Percentiles rank a stretch among this genome's conserved stretches.
phyloP scores from a whole-genome alignment of 139 green algal genomes.

The Ettlia oleoabundans region DNA sequence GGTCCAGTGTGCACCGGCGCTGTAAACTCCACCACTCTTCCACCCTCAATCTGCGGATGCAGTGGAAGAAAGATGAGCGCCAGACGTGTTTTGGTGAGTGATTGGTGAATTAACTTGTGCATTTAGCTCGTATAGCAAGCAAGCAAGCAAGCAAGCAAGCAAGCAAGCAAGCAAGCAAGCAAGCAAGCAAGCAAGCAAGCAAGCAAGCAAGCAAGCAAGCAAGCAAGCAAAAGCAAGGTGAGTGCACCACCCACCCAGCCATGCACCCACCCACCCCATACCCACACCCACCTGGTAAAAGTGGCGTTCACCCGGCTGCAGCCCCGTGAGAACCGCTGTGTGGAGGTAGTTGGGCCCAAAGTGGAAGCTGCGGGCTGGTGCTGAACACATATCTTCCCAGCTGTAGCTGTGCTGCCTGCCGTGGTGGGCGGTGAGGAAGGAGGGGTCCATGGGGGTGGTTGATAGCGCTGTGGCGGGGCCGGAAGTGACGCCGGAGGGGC shows the following conservation, averaged over 20 bases:
- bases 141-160: no score
- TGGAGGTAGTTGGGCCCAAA: slow-evolving; percentile 50
- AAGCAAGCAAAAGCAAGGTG: no score
- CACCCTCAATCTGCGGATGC: slow-evolving; percentile 11
- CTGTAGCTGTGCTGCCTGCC: slow-evolving; percentile 32
- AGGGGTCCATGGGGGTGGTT: neutral
- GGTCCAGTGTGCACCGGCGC: slow-evolving; percentile 29
- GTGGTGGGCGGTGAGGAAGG: slow-evolving; percentile 1
- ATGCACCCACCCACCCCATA: no score
- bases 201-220: no score
- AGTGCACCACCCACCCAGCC: no score
- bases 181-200: no score
- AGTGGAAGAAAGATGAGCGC: no score
- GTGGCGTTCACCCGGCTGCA: slow-evolving; percentile 51
- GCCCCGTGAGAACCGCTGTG: slow-evolving; percentile 45
- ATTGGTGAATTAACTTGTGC: no score
- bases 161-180: no score
- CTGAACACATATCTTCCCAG: slow-evolving; percentile 58
- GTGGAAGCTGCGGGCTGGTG: slow-evolving; percentile 43
- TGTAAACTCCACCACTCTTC: slow-evolving; percentile 38
- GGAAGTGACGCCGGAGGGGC: slow-evolving; percentile 20
- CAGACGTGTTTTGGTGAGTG: no score
- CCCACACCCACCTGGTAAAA: slow-evolving; percentile 47
- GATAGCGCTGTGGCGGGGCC: slow-evolving; percentile 35
- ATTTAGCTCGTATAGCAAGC: no score